Evolutionary conservation across 768 basidiomycete genomes (phyloP).

Genomic region (Leccinum aurantiacum): DNA sequence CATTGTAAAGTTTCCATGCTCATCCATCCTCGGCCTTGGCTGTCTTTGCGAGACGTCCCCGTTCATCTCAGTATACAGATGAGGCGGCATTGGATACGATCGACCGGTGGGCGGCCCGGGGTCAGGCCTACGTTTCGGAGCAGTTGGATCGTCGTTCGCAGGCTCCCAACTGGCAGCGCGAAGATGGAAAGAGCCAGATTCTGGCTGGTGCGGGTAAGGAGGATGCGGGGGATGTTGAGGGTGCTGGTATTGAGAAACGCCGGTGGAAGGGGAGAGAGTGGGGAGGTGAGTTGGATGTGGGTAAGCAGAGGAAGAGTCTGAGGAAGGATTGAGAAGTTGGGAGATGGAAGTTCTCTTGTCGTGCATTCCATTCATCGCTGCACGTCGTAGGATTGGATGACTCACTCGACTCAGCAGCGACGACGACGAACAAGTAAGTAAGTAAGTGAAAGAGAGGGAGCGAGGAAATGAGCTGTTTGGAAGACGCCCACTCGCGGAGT

Average conservation of each 20-base stretch:
- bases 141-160: slow-evolving; percentile 37
- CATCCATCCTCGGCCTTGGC: slow-evolving; percentile 26
- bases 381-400: slow-evolving; percentile 8
- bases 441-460: slow-evolving; percentile 11
- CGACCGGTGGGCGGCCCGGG: slow-evolving; percentile 32
- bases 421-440: slow-evolving; percentile 4
- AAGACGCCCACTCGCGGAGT: slow-evolving; percentile 37
- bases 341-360: slow-evolving; percentile 54
- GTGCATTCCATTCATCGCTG: slow-evolving; percentile 42
- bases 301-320: slow-evolving; percentile 38
- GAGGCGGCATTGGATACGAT: slow-evolving; percentile 36
- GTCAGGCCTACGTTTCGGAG: slow-evolving; percentile 37
- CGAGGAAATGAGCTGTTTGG: slow-evolving; percentile 32
- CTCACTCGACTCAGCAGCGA: slow-evolving; percentile 6
- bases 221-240: slow-evolving; percentile 27
- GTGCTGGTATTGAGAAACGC: slow-evolving; percentile 31
- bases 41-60: slow-evolving; percentile 31
- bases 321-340: slow-evolving; percentile 50
- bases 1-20: slow-evolving; percentile 30
- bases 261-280: slow-evolving; percentile 23
- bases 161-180: slow-evolving; percentile 61
- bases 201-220: slow-evolving; percentile 30
- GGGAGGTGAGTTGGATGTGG: slow-evolving; percentile 32
- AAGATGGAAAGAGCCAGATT: slow-evolving; percentile 45
- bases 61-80: slow-evolving; percentile 37